Evolutionary conservation across 2,329 filamentous ascomycete genomes (phyloP).

Genomic region (Aulographum hederae): DNA sequence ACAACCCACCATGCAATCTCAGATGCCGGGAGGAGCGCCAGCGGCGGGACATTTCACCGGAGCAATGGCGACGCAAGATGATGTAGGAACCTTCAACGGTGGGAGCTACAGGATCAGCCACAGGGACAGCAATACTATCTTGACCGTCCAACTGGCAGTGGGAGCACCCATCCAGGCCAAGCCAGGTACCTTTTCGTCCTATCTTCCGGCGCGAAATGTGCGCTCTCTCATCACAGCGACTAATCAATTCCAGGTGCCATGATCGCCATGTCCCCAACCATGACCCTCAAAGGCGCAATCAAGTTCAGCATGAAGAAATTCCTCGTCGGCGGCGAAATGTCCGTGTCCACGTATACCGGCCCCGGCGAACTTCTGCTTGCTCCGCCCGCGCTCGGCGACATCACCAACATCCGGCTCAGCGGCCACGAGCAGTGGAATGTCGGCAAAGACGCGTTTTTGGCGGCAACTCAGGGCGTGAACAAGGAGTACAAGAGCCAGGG

Average conservation of each 20-base stretch:
- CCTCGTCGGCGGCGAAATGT: slow-evolving; percentile 64
- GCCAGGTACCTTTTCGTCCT: slow-evolving; percentile 36
- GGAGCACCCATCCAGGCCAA: slow-evolving; percentile 69
- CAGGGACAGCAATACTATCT: slow-evolving; percentile 71
- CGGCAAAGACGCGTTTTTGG: slow-evolving; percentile 73
- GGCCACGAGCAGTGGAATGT: slow-evolving; percentile 67
- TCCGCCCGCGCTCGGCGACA: slow-evolving; percentile 64
- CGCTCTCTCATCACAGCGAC: neutral
- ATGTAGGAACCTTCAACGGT: slow-evolving; percentile 92
- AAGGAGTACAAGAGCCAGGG: slow-evolving; percentile 79
- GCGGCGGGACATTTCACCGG: slow-evolving; percentile 42
- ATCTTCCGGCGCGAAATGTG: neutral
- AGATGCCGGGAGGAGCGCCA: slow-evolving; percentile 21
- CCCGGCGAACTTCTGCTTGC: slow-evolving; percentile 81
- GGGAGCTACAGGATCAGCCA: slow-evolving; percentile 89
- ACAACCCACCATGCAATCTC: slow-evolving; percentile 12
- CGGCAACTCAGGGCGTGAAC: slow-evolving; percentile 68
- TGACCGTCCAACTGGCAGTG: slow-evolving; percentile 78
- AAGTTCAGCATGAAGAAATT: slow-evolving; percentile 88
- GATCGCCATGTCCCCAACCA: slow-evolving; percentile 84
- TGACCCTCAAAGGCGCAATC: slow-evolving; percentile 65
- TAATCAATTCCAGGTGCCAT: slow-evolving; percentile 43
- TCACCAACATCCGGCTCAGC: slow-evolving; percentile 58
- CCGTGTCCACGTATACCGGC: slow-evolving; percentile 64
- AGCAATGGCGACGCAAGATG: slow-evolving; percentile 48